A percentile compares a stretch with the other conserved stretches of the same genome.
phyloP scores from a whole-genome alignment of 768 basidiomycete genomes.

The Fibroporia radiculosa region DNA sequence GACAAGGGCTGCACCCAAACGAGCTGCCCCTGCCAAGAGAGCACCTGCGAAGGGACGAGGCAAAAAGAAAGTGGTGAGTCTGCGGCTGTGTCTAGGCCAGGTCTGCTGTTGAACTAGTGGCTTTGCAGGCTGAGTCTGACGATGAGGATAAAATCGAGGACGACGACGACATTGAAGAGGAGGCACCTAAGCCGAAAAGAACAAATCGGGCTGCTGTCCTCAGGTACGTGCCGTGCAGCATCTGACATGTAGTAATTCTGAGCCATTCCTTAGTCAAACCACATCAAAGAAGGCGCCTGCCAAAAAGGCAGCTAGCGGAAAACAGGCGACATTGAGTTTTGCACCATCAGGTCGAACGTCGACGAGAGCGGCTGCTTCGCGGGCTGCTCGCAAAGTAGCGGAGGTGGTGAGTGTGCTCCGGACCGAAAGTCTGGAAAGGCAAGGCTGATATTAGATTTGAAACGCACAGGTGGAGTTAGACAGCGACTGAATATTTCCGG shows the following conservation, averaged over 20 bases:
- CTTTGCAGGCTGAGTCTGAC: constrained; percentile 28
- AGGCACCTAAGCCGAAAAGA: constrained; percentile 41
- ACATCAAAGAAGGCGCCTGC: constrained; percentile 46
- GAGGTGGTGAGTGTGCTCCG: constrained; percentile 26
- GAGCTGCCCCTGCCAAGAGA: constrained; percentile 26
- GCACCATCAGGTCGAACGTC: constrained; percentile 47
- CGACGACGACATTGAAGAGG: constrained; percentile 44
- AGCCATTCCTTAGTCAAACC: constrained; percentile 22
- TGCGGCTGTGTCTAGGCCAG: neutral
- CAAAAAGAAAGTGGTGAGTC: constrained; percentile 42
- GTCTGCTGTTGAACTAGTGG: too few species aligned
- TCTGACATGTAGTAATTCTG: neutral
- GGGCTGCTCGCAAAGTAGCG: constrained; percentile 56
- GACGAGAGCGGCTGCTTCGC: constrained; percentile 62
- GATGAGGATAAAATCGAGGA: constrained; percentile 54
- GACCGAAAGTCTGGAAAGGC: neutral
- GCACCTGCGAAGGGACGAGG: constrained; percentile 31
- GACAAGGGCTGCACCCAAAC: constrained; percentile 26
- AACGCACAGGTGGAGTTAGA: constrained; percentile 5
- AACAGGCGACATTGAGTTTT: constrained; percentile 56
- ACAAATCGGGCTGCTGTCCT: constrained; percentile 59
- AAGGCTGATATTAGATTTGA: neutral
- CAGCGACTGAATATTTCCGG: constrained; percentile 1
- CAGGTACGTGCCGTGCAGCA: constrained; percentile 34
- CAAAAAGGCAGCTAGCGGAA: constrained; percentile 35